phyloP scores from a whole-genome alignment of 805 yeast genomes.

The Deakozyma indianensis region DNA sequence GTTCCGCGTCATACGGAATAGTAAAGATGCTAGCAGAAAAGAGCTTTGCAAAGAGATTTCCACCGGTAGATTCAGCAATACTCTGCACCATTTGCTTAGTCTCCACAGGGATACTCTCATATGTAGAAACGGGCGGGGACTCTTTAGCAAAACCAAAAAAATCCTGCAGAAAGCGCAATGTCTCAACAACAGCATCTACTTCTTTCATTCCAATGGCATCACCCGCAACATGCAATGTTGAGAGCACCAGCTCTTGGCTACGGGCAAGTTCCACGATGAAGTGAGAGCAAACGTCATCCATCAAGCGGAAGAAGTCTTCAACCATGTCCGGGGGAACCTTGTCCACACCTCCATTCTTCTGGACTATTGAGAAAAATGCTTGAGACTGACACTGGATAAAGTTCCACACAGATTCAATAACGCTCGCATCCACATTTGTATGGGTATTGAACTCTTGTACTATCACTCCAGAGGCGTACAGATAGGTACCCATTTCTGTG shows the following conservation, averaged over 20 bases:
- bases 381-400: constrained; percentile 38
- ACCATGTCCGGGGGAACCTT: constrained; percentile 47
- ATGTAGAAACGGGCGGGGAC: constrained; percentile 20
- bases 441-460: neutral
- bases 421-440: neutral
- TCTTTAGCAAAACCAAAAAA: constrained; percentile 17
- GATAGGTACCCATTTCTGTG: neutral
- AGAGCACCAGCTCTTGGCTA: constrained; percentile 20
- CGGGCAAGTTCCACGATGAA: constrained; percentile 39
- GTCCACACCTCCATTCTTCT: constrained; percentile 6
- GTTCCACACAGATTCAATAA: neutral
- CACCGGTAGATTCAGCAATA: constrained; percentile 33
- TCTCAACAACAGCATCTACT: constrained; percentile 51
- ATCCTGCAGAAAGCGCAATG: constrained; percentile 66
- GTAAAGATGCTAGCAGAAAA: constrained; percentile 16
- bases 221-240: constrained; percentile 45
- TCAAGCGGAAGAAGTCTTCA: constrained; percentile 81
- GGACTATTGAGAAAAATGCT: constrained; percentile 32
- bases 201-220: constrained; percentile 43
- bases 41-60: constrained; percentile 35
- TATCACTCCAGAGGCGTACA: neutral
- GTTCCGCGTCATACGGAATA: neutral
- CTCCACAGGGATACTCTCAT: constrained; percentile 38
- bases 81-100: constrained; percentile 36
- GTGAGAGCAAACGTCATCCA: constrained; percentile 42